Base-by-base conservation (phyloP, 2,329 filamentous ascomycete species). In the Aspergillus flavus region DNA sequence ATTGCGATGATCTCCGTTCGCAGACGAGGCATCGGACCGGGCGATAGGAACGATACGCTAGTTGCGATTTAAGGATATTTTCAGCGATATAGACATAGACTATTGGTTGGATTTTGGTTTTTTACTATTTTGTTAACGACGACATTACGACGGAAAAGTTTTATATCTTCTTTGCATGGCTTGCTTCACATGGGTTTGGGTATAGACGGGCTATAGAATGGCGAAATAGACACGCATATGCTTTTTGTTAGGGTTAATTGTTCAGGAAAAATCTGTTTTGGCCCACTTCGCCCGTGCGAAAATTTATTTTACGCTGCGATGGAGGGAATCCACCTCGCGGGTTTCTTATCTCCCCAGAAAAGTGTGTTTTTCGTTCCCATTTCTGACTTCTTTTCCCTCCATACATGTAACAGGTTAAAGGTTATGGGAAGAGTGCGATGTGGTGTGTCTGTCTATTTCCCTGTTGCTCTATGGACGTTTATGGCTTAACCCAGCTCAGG, bases 1-100 rank as follows among this genome's bases (percentile, higher is more conserved):
- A 61, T 66, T 34, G 64, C 55, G 3, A n/a, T 66, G 16, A 28
- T 61, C 21, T 32, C 32, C 6, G 64, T 66, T 4, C 59, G 59
- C 2, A 43, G 64, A 28, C 46, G 53, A 26, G 64, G 64, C 0
- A 66, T 66, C 16, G 61, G 59, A 2, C 64, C 64, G 6, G 39
- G 21, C 7, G 61, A 66, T 50, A 50, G 64, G 16, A 56, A 41
- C 11, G 64, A 57, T 39, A 61, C 58, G 4, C 54, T 46, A 0
- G 58, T 59, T 26, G 59, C 64, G 6, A 63, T 66, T n/a, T 66
- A 11, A 61, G 2, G 6, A 2, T 41, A 2, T 4, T n/a, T n/a
- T n/a, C n/a, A 4, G n/a, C 4, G 6, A 30, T 19, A 48, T 50
- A 30, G 23, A 50, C 16, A 23, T 46, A 46, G 23, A 50, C 7